Base-by-base conservation (phyloP, 306 rosid species). In the Fragaria vesca region DNA sequence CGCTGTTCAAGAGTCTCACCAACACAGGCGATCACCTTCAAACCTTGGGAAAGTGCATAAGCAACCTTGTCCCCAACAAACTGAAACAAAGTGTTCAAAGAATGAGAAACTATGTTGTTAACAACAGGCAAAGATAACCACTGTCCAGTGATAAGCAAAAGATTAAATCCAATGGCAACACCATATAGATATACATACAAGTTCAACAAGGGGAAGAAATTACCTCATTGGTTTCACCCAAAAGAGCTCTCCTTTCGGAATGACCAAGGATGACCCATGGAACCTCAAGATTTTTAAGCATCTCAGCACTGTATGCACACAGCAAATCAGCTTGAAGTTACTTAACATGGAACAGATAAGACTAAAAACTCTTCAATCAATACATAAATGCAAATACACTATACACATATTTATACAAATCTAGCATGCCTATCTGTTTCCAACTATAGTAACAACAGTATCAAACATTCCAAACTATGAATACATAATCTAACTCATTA, bases 1-100 rank as follows among this genome's bases (percentile, higher is more conserved):
- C 95, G 91, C 85, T 92, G 91, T 46, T 92, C 93, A 76, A 92
- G 97, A 77, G 97, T 92, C 88, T 92, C 97, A 40, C 97, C 97
- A 12, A 92, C 88, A 81, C 95, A 92, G 42, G 97, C 97, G 50
- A 92, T 92, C 79, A 92, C 97, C 91, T 92, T 92, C 90, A 89
- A 75, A 69, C 93, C 93, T 80, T 80, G 88, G 62, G 88, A 75
- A 72, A 92, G 95, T 60, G 97, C 97, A 80, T 92, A 92, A 30
- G 95, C 95, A 82, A 90, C 95, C 84, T 92, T 92, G 12, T 92
- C 95, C 28, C 79, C 97, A 75, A 90, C 93, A 86, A 92, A 86
- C 95, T 92, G 95, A 72, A 70, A 81, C 13, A 6, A 21, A 71
- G 45, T 2, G 69, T 15, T 24, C 12, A 36, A 73, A 46, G 12